Conservation (phyloP, 23 red algal species). For the Cyanidiococcus yangmingshanensis region DNA sequence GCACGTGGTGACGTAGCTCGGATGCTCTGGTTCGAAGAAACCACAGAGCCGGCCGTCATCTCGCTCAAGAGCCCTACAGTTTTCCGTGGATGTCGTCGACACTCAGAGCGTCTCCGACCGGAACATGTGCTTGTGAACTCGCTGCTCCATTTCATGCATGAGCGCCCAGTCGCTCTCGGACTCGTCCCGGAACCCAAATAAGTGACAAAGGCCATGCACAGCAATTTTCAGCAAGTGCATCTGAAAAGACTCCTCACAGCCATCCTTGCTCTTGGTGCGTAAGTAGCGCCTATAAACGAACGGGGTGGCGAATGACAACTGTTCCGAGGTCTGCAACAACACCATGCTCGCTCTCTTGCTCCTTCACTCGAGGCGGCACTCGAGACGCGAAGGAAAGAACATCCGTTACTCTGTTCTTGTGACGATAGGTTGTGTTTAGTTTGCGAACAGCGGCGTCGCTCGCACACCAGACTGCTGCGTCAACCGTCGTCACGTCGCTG, state of each 20-base stretch:
- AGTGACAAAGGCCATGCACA: constrained; percentile 4
- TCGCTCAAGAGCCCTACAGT: too few species aligned
- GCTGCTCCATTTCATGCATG: background rate
- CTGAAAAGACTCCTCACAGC: background rate
- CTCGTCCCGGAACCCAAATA: background rate
- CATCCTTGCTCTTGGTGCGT: background rate
- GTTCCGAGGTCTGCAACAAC: background rate
- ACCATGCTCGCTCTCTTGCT: background rate
- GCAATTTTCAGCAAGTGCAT: background rate
- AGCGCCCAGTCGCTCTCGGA: background rate
- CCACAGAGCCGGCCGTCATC: too few species aligned
- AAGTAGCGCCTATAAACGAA: background rate
- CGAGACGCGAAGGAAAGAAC: background rate
- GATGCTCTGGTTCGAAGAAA: too few species aligned
- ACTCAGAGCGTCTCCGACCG: too few species aligned
- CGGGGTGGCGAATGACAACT: background rate
- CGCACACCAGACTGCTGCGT: constrained; percentile 12
- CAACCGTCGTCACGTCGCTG: background rate
- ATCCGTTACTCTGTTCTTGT: background rate
- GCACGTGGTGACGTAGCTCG: too few species aligned
- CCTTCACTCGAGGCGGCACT: background rate
- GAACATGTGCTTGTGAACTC: background rate
- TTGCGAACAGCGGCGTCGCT: constrained; percentile 9
- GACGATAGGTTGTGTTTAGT: background rate
- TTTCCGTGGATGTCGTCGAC: too few species aligned